Conservation (phyloP, 2,329 filamentous ascomycete genomes). For the Diaporthe australafricana region DNA sequence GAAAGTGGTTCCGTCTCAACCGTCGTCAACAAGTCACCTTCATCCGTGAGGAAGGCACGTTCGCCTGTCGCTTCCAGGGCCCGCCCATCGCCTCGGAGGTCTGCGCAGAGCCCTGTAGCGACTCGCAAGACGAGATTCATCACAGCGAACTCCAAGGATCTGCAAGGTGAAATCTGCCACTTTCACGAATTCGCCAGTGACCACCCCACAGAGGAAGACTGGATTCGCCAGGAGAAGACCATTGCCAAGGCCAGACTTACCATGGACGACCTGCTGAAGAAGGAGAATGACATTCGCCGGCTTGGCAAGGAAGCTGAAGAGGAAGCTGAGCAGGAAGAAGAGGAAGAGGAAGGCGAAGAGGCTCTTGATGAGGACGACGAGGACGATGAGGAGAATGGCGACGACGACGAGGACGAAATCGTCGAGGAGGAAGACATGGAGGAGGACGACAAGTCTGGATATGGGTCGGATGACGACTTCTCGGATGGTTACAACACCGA, state of each 20-base stretch:
- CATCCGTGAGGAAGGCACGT: constrained; percentile 44
- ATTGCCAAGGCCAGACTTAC: constrained; percentile 79
- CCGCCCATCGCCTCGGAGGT: constrained; percentile 49
- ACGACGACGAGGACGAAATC: constrained; percentile 61
- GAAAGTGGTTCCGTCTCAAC: constrained; percentile 35
- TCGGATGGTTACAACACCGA: constrained; percentile 81
- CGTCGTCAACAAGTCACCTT: constrained; percentile 35
- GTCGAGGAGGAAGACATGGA: constrained; percentile 63
- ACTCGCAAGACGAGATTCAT: constrained; percentile 59
- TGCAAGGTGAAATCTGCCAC: constrained; percentile 66
- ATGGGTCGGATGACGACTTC: constrained; percentile 65
- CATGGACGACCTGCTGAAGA: constrained; percentile 87
- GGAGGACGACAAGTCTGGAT: constrained; percentile 71
- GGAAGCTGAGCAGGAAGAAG: constrained; percentile 81
- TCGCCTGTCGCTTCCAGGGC: constrained; percentile 41
- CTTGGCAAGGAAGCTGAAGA: constrained; percentile 92
- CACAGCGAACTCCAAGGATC: constrained; percentile 61
- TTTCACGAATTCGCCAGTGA: constrained; percentile 96
- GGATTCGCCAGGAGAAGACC: constrained; percentile 79
- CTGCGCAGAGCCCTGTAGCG: constrained; percentile 52
- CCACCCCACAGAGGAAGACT: constrained; percentile 85
- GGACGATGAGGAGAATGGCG: constrained; percentile 58
- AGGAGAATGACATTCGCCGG: constrained; percentile 89
- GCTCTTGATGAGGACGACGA: constrained; percentile 56
- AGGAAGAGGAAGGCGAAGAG: constrained; percentile 63